Percentiles rank a stretch among this genome's conserved stretches.
Conservation (phyloP, 345 rosid genomes). For the Eucalyptus viminalis region DNA sequence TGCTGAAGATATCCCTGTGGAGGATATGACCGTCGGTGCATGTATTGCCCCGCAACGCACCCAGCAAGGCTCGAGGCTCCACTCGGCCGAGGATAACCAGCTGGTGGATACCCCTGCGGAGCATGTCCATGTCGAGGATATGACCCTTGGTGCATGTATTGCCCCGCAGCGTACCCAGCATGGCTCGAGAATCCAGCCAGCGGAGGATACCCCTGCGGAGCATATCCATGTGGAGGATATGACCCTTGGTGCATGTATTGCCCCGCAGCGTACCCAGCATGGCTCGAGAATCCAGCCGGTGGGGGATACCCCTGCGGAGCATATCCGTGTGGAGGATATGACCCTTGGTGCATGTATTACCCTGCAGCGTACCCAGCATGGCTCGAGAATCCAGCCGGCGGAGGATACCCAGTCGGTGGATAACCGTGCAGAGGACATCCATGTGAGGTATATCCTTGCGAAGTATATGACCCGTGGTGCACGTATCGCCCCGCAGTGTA, state of each 20-base stretch:
- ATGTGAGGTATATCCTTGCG: neutral
- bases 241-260: neutral
- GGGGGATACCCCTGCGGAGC: neutral
- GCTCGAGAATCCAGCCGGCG: neutral
- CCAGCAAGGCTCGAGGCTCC: too few species aligned
- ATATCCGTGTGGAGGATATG: slow-evolving; percentile 5
- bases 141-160: neutral
- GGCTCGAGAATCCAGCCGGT: neutral
- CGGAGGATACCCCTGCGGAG: neutral
- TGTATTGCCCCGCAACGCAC: neutral
- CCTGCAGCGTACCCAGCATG: neutral
- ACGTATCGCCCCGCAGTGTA: slow-evolving; percentile 27
- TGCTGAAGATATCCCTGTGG: neutral
- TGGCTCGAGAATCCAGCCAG: neutral
- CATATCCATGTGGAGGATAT: neutral
- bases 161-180: neutral
- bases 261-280: neutral
- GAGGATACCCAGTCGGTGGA: neutral
- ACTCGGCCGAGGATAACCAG: neutral
- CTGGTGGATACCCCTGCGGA: neutral
- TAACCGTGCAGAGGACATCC: neutral
- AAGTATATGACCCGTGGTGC: neutral
- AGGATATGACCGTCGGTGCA: neutral
- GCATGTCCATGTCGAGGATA: neutral
- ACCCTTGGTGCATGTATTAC: slow-evolving; percentile 1